Percentiles rank a stretch among this genome's conserved stretches.
These are phyloP conservation scores for Pochonia chlamydosporia DNA, from an alignment of 2,329 filamentous ascomycete species.

Conservation along the genomic window DNA sequence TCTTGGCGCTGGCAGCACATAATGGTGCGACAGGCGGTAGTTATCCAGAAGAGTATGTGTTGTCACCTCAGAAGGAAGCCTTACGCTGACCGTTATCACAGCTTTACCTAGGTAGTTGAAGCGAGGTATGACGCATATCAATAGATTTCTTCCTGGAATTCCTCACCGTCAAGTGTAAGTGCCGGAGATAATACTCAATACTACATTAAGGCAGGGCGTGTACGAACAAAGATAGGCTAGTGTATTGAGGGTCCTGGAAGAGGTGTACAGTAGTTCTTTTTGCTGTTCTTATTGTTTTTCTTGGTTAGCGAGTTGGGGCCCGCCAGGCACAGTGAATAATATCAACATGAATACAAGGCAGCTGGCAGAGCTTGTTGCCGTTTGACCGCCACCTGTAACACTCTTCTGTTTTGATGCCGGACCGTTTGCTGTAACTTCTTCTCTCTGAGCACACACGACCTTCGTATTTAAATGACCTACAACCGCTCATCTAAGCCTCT, in stretches of 20 bases:
- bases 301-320: background rate
- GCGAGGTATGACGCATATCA: slow-evolving; percentile 34
- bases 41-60: slow-evolving; percentile 38
- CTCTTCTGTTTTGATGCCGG: background rate
- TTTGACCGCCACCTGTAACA: background rate
- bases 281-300: no score
- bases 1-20: slow-evolving; percentile 41
- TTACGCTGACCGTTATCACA: background rate
- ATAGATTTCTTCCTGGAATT: no score
- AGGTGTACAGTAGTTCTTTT: no score
- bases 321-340: background rate
- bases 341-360: background rate
- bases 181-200: no score
- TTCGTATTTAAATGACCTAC: no score
- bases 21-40: slow-evolving; percentile 30
- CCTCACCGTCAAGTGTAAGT: no score
- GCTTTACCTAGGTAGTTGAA: slow-evolving; percentile 28
- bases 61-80: background rate
- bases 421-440: background rate
- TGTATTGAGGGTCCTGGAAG: no score
- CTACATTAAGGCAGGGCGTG: no score
- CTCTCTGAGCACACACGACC: background rate
- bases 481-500: no score
- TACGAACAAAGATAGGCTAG: no score
- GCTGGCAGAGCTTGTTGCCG: background rate